A percentile compares a stretch with the other conserved stretches of the same genome.
These are phyloP conservation scores for Chaetoscypha palmicola DNA, from an alignment of 2,329 filamentous ascomycete species.

Conservation along the genomic window DNA sequence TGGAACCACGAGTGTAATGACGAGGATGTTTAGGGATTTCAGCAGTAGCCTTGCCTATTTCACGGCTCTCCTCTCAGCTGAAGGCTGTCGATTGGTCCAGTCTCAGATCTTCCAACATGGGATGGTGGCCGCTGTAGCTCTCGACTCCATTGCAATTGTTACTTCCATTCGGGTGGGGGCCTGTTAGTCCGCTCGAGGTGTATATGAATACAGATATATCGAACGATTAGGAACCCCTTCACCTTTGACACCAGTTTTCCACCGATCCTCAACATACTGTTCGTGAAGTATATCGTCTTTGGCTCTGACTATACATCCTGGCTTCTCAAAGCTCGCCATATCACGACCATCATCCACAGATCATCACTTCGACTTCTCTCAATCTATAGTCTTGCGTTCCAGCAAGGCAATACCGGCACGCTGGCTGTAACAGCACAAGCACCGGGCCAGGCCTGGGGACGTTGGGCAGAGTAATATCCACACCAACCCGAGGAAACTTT, in stretches of 20 bases:
- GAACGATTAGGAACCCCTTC: constrained; percentile 19
- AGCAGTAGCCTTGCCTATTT: background rate
- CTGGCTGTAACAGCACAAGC: constrained; percentile 45
- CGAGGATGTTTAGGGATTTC: too few species aligned
- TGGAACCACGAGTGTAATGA: too few species aligned
- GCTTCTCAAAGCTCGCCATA: constrained; percentile 16
- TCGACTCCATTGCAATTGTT: background rate
- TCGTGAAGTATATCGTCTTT: too few species aligned
- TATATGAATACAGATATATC: constrained; percentile 11
- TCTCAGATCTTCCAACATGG: background rate
- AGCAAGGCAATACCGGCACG: constrained; percentile 32
- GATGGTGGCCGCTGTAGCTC: background rate
- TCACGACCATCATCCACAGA: background rate
- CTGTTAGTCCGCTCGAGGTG: background rate
- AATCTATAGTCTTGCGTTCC: constrained; percentile 28
- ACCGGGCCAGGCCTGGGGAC: constrained; percentile 45
- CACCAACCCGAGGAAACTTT: constrained; percentile 21
- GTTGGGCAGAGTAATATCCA: constrained; percentile 41
- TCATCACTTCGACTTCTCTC: too few species aligned
- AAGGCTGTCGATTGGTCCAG: background rate
- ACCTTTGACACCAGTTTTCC: too few species aligned
- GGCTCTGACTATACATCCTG: too few species aligned
- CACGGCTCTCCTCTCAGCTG: background rate
- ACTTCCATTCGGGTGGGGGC: background rate
- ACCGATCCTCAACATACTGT: too few species aligned